Conservation (phyloP, 352 stramenopile species). For the Globisporangium viniferum region DNA sequence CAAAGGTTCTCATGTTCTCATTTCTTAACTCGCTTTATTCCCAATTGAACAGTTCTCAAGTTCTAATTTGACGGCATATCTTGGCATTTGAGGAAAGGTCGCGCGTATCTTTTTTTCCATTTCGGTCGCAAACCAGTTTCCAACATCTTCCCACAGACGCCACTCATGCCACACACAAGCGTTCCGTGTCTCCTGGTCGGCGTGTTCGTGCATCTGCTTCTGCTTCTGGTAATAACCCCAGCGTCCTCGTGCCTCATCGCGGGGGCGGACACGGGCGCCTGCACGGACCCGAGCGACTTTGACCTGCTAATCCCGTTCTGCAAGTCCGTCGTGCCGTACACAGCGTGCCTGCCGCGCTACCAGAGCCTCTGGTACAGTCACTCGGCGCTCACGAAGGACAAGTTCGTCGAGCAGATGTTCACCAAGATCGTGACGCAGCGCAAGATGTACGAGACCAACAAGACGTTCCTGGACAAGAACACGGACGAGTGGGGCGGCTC, state of each 20-base stretch:
- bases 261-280: slow-evolving; percentile 61
- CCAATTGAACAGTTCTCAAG: no score
- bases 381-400: slow-evolving; percentile 69
- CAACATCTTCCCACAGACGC: neutral
- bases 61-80: neutral
- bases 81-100: slow-evolving; percentile 1
- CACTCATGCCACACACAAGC: neutral
- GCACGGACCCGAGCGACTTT: slow-evolving; percentile 57
- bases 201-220: neutral
- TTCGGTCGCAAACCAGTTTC: neutral
- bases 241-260: slow-evolving; percentile 32
- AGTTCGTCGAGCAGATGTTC: slow-evolving; percentile 65
- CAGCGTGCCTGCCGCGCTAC: slow-evolving; percentile 64
- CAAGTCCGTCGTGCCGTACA: slow-evolving; percentile 66
- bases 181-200: neutral
- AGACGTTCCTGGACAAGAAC: slow-evolving; percentile 44
- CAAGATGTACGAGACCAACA: slow-evolving; percentile 43
- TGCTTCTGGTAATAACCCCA: neutral
- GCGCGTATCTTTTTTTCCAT: slow-evolving; percentile 1
- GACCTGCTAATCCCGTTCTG: slow-evolving; percentile 72
- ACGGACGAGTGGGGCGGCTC: slow-evolving; percentile 68
- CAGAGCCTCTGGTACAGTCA: slow-evolving; percentile 80
- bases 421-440: slow-evolving; percentile 56
- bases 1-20: neutral
- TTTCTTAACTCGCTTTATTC: no score